Evolutionary conservation across 2,329 filamentous ascomycete genomes (phyloP).

Genomic region (Botrytis tulipae): DNA sequence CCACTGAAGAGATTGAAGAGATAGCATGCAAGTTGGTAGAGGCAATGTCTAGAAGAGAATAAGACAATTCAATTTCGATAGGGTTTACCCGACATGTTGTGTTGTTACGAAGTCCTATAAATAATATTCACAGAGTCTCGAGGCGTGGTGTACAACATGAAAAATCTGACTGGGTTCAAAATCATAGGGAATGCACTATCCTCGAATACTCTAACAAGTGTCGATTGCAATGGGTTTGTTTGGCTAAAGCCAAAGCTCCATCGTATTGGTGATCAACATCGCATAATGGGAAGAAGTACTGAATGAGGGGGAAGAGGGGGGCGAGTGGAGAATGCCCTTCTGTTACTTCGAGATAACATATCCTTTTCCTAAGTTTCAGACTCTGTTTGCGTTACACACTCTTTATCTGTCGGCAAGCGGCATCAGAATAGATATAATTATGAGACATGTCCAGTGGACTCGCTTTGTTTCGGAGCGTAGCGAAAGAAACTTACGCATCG

Average conservation of each 20-base stretch:
- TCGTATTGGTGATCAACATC: neutral
- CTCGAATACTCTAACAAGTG: neutral
- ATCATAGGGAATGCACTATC: neutral
- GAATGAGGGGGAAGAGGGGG: neutral
- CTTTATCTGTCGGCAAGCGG: accelerated
- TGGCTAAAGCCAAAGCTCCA: neutral
- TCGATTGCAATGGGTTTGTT: neutral
- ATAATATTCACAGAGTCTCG: neutral
- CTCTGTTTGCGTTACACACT: accelerated
- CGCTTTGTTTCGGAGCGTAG: neutral
- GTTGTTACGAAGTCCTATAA: neutral
- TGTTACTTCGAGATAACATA: neutral
- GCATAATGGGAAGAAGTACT: neutral
- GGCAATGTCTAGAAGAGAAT: neutral
- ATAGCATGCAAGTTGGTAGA: neutral
- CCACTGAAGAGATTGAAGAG: constrained; percentile 26
- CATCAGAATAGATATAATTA: neutral
- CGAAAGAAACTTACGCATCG: no score
- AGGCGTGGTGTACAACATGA: neutral
- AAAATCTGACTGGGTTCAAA: neutral
- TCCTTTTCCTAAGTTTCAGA: no score
- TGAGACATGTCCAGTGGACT: neutral
- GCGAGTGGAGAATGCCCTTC: neutral
- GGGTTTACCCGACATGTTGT: neutral
- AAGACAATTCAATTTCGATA: neutral